These are phyloP conservation scores for Aspergillus melleus DNA, from an alignment of 2,329 filamentous ascomycete genomes.

Conservation along the genomic window DNA sequence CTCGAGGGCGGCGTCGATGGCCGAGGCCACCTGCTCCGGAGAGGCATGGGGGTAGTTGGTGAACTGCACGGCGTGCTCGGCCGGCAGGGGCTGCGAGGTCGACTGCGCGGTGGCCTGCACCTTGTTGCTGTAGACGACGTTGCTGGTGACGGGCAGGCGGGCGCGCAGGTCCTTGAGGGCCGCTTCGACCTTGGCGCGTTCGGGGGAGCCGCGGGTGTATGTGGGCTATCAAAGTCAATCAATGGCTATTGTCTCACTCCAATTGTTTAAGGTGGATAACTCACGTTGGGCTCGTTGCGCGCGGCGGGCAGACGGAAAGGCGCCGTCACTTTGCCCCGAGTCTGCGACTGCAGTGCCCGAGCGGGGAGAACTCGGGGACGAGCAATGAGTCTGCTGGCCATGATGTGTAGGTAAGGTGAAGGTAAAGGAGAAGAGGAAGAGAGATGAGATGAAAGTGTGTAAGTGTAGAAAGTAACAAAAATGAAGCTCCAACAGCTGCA, in stretches of 20 bases:
- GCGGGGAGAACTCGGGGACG: background rate
- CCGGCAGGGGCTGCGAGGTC: constrained; percentile 29
- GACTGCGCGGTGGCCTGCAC: constrained; percentile 24
- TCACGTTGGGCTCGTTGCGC: constrained; percentile 38
- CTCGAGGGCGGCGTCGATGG: constrained; percentile 77
- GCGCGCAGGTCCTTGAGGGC: constrained; percentile 33
- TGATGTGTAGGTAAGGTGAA: background rate
- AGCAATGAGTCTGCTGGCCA: background rate
- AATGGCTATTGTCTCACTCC: too few species aligned
- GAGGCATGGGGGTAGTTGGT: constrained; percentile 82
- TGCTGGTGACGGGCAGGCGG: constrained; percentile 34
- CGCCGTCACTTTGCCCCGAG: constrained; percentile 25
- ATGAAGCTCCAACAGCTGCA: constrained; percentile 10
- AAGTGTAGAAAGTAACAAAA: constrained; percentile 8
- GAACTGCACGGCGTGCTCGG: constrained; percentile 54
- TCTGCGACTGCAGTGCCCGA: constrained; percentile 4
- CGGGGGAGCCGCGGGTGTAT: constrained; percentile 31
- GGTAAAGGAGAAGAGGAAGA: constrained; percentile 7
- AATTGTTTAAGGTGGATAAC: too few species aligned
- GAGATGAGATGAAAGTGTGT: too few species aligned
- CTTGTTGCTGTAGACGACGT: constrained; percentile 31
- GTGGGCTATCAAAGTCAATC: constrained; percentile 20
- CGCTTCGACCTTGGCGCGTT: constrained; percentile 34
- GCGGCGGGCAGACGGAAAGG: constrained; percentile 34
- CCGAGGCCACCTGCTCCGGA: constrained; percentile 68